Evolutionary conservation across 148 eudicot species (phyloP).

Genomic region (Vaccinium myrtillus): DNA sequence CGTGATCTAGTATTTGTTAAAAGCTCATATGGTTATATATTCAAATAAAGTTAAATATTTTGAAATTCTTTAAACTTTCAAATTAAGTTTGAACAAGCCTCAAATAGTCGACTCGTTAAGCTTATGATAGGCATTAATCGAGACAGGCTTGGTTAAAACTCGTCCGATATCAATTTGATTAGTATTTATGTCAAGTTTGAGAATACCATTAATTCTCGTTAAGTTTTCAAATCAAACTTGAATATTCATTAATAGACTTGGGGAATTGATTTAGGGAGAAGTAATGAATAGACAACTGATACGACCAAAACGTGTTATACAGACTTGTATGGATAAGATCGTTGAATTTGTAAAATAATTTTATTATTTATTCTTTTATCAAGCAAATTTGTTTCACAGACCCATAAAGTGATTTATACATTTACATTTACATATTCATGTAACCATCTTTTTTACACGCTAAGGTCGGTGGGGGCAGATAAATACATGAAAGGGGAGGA

Average conservation of each 20-base stretch:
- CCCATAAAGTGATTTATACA: neutral
- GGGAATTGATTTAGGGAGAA: neutral
- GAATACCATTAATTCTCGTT: neutral
- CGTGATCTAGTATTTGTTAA: neutral
- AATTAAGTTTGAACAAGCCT: too few relatives aligned
- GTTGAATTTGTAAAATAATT: neutral
- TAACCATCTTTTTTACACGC: neutral
- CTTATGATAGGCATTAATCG: neutral
- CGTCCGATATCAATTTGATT: neutral
- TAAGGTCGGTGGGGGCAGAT: conserved; percentile 9
- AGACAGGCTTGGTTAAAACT: neutral
- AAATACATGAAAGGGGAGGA: neutral
- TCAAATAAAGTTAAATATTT: neutral
- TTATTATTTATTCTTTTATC: neutral
- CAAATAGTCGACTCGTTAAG: neutral
- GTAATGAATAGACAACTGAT: neutral
- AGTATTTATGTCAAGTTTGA: neutral
- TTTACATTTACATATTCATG: neutral
- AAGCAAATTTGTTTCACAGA: neutral
- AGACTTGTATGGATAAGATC: neutral
- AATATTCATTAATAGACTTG: neutral
- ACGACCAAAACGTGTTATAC: neutral
- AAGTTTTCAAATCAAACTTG: neutral
- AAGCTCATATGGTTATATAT: neutral
- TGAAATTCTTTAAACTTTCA: too few relatives aligned